phyloP scores from a whole-genome alignment of 345 rosid genomes.

The Citrus australasica region DNA sequence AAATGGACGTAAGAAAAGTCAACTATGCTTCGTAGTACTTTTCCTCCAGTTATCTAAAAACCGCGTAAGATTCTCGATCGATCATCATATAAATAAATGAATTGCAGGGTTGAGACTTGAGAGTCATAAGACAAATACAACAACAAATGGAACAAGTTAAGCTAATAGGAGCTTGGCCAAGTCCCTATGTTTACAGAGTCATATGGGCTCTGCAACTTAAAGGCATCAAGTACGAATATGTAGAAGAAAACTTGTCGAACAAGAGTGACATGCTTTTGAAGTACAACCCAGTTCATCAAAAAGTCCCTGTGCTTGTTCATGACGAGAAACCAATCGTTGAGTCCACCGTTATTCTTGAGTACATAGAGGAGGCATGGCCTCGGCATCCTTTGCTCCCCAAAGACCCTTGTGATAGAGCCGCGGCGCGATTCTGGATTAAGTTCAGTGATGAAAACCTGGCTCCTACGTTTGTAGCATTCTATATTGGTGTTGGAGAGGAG shows the following conservation, averaged over 20 bases:
- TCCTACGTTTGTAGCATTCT: not conserved
- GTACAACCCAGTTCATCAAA: slow-evolving; percentile 20
- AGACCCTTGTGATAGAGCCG: slow-evolving; percentile 10
- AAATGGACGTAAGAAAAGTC: not conserved
- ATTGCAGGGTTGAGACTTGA: not conserved
- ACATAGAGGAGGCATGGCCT: slow-evolving; percentile 7
- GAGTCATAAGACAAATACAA: no score
- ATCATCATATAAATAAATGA: not conserved
- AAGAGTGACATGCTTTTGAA: slow-evolving; percentile 15
- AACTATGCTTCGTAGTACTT: not conserved
- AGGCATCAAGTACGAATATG: slow-evolving; percentile 17
- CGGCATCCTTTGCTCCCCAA: slow-evolving; percentile 1
- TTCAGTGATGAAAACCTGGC: slow-evolving; percentile 14
- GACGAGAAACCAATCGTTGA: not conserved
- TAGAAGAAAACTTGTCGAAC: slow-evolving; percentile 11
- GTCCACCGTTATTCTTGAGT: slow-evolving; percentile 4
- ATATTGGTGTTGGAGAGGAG: slow-evolving; percentile 2
- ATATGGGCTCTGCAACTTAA: slow-evolving; percentile 21
- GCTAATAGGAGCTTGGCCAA: slow-evolving; percentile 24
- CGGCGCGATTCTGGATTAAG: slow-evolving; percentile 19
- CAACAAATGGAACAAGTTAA: slow-evolving; percentile 16
- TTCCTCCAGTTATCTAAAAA: not conserved
- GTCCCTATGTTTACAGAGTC: slow-evolving; percentile 17
- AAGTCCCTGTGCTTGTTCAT: slow-evolving; percentile 8
- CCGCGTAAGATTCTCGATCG: not conserved